Evolutionary conservation across 2,329 filamentous ascomycete genomes (phyloP), one percentile per base, ranked within the genome.

Genomic region (Samsoniella hepiali): DNA sequence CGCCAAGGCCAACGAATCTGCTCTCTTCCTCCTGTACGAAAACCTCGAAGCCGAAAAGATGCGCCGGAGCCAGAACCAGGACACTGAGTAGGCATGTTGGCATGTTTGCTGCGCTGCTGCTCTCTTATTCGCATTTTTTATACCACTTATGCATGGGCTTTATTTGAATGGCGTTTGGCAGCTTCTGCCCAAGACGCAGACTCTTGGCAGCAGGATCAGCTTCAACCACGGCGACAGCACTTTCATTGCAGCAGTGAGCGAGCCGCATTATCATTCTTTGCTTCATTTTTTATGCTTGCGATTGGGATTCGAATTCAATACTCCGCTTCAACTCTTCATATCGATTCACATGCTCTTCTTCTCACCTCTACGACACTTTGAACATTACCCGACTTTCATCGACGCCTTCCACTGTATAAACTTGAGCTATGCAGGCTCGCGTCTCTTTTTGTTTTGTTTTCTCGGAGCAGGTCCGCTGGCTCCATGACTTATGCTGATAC

Each of bases 21-120:
- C 95, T 5, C 84, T 99, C 34, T 97, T 97, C 78, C 88, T 99
- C 61, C 83, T 99, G 67, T 99, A 99, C 76, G 95, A 99, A 84
- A 99, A 99, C 78, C 87, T 99, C 58, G 95, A 99, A 81, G 94
- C 93, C 17, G 95, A 99, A 83, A 99, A 99, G 86, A 96, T 96
- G 88, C 92, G 95, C 72, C 91, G 95, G 75, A 96, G 92, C 82
- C 90, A 96, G 79, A 85, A 88, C 62, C 82, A 82, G 70, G 73
- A 80, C 58, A 69, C 77, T 57, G 84, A 86, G 75, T 86, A 86
- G 69, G 67, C 68, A 68, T 70, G 6, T 53, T 49, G 44, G 47
- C 47, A 51, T 58, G 56, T 45, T 58, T 53, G 62, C 47, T 63
- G 47, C 47, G 62, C 45, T 63, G 53, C 44, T 62, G 44, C 55